Percentiles rank a stretch among this genome's conserved stretches.
Conservation (phyloP, 2,329 filamentous ascomycete genomes). For the Tolypocladium tropicale region DNA sequence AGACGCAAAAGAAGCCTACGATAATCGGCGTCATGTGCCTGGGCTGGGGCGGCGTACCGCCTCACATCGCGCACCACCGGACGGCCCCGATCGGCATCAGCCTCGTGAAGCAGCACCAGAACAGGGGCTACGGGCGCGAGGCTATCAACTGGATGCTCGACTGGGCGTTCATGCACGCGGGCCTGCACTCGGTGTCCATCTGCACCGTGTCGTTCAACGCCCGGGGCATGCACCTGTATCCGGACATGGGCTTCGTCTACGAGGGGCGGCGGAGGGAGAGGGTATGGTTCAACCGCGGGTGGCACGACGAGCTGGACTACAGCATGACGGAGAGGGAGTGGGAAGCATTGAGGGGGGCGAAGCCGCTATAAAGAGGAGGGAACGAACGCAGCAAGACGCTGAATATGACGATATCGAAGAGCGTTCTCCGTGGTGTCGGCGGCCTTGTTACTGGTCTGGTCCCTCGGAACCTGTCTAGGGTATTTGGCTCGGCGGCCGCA, state of each 20-base stretch:
- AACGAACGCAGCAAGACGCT: rapidly evolving
- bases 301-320: constrained; percentile 21
- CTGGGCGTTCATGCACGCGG: constrained; percentile 32
- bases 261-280: constrained; percentile 27
- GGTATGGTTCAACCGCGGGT: constrained; percentile 27
- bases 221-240: constrained; percentile 29
- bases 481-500: no score
- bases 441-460: no score
- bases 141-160: constrained; percentile 35
- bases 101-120: constrained; percentile 23
- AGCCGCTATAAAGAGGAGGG: background rate
- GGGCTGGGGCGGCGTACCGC: constrained; percentile 7
- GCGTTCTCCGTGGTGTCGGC: no score
- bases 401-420: background rate
- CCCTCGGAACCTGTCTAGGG: no score
- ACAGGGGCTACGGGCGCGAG: constrained; percentile 33
- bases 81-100: constrained; percentile 21
- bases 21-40: constrained; percentile 11
- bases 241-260: constrained; percentile 30
- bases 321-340: constrained; percentile 28
- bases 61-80: constrained; percentile 8
- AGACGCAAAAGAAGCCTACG: background rate
- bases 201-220: constrained; percentile 30
- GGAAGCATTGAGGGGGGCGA: constrained; percentile 10
- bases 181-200: constrained; percentile 32